Evolutionary conservation across 352 stramenopile genomes (phyloP).

Genomic region (Pythium monospermum): DNA sequence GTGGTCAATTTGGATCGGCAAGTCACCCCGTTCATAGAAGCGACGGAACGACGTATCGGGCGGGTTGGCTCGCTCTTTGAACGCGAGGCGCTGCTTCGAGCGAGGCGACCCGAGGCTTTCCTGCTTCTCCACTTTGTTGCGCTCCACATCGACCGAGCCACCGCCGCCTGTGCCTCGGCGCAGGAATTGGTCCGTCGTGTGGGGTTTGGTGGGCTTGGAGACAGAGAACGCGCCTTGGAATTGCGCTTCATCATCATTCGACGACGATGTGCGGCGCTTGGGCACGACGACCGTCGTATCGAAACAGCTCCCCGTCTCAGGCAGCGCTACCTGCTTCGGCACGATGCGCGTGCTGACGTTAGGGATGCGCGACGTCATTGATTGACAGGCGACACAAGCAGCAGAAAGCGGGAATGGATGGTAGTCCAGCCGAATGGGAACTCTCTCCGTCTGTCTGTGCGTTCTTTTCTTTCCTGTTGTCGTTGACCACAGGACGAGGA

Average conservation of each 20-base stretch:
- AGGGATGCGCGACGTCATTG: slow-evolving; percentile 62
- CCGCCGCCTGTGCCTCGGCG: slow-evolving; percentile 87
- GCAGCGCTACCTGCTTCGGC: slow-evolving; percentile 63
- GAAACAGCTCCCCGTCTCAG: slow-evolving; percentile 93
- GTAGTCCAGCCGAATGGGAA: background rate
- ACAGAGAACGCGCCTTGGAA: slow-evolving; percentile 88
- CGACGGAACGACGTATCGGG: slow-evolving; percentile 83
- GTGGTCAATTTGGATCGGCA: slow-evolving; percentile 97
- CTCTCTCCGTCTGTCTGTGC: no score
- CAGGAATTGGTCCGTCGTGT: slow-evolving; percentile 88
- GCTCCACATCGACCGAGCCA: slow-evolving; percentile 73
- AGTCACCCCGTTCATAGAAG: slow-evolving; percentile 92
- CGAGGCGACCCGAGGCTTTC: slow-evolving; percentile 39
- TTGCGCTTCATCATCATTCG: slow-evolving; percentile 56
- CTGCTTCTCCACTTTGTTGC: slow-evolving; percentile 40
- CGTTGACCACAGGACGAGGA: no score
- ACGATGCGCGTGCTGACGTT: slow-evolving; percentile 84
- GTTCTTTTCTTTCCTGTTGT: no score
- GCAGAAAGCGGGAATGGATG: slow-evolving; percentile 18
- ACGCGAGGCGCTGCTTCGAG: slow-evolving; percentile 70
- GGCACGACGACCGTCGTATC: slow-evolving; percentile 78
- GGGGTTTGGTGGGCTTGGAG: slow-evolving; percentile 78
- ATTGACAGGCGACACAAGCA: slow-evolving; percentile 10
- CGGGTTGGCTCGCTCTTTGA: slow-evolving; percentile 92
- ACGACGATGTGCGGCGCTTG: slow-evolving; percentile 70